phyloP scores from a whole-genome alignment of 2,329 filamentous ascomycete species.

The Neofusicoccum laricinum region DNA sequence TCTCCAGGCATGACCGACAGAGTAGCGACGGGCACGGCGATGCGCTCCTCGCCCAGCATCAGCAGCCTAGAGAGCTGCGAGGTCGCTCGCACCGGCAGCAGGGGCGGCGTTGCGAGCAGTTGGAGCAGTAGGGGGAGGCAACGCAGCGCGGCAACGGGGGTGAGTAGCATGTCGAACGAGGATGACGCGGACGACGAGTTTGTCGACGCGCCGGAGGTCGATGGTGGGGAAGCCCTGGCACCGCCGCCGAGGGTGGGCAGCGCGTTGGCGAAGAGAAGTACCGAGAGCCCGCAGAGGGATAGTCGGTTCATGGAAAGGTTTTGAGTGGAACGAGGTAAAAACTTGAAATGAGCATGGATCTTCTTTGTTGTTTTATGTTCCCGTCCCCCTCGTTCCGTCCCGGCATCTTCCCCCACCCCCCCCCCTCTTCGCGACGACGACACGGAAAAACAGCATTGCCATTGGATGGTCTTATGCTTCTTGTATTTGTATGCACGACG shows the following conservation, averaged over 20 bases:
- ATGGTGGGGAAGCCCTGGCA: neutral
- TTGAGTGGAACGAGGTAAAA: neutral
- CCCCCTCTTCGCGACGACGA: too few relatives aligned
- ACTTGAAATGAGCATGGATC: too few relatives aligned
- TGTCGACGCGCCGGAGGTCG: conserved; percentile 49
- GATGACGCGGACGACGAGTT: conserved; percentile 42
- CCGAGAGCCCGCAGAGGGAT: conserved; percentile 2
- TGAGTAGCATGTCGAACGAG: conserved; percentile 22
- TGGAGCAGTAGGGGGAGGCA: neutral
- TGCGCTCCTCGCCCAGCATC: conserved; percentile 1
- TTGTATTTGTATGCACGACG: too few relatives aligned
- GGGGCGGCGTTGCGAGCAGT: neutral
- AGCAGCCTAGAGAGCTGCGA: conserved; percentile 5
- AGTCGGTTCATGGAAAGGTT: conserved; percentile 12
- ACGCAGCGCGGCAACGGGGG: neutral
- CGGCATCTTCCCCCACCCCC: too few relatives aligned
- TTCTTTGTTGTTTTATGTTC: too few relatives aligned
- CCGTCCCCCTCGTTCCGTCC: too few relatives aligned
- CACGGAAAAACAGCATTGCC: too few relatives aligned
- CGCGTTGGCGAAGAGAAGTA: neutral
- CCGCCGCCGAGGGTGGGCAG: neutral
- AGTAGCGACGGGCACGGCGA: neutral
- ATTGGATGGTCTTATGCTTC: too few relatives aligned
- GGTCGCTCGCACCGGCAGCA: neutral
- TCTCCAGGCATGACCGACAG: neutral